A percentile compares a stretch with the other conserved stretches of the same genome.
Conservation (phyloP, 2,329 filamentous ascomycete species). For the Beauveria rudraprayagi region DNA sequence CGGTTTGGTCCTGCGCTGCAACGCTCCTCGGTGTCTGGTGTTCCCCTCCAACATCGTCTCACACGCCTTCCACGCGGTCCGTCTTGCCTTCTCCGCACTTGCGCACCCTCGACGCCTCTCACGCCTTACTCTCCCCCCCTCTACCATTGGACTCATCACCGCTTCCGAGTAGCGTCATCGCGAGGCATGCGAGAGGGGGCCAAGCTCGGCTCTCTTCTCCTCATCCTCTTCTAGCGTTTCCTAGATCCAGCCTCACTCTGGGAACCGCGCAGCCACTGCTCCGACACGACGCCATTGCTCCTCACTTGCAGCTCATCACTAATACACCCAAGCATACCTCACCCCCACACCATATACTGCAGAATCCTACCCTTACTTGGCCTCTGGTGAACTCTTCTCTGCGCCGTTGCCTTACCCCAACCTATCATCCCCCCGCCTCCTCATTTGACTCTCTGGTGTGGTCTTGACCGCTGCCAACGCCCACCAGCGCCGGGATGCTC, state of each 20-base stretch:
- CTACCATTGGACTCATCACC: slow-evolving; percentile 8
- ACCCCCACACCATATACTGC: slow-evolving; percentile 4
- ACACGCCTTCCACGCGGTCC: neutral
- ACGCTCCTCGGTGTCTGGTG: neutral
- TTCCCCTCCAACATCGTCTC: slow-evolving; percentile 1
- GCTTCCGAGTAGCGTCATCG: slow-evolving; percentile 3
- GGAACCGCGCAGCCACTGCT: neutral
- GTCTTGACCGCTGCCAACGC: neutral
- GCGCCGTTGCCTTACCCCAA: slow-evolving; percentile 3
- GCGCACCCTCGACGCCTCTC: slow-evolving; percentile 6
- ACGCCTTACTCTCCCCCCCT: neutral
- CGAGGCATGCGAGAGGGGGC: slow-evolving; percentile 6
- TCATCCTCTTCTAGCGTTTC: slow-evolving; percentile 11
- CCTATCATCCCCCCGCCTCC: neutral
- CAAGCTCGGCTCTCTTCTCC: slow-evolving; percentile 1
- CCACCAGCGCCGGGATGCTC: slow-evolving; percentile 35
- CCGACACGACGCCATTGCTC: neutral
- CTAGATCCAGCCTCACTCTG: neutral
- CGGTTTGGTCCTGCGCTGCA: slow-evolving; percentile 2
- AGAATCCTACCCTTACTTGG: neutral
- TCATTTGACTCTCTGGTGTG: neutral
- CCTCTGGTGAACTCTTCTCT: neutral
- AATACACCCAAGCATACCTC: neutral
- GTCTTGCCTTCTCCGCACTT: slow-evolving; percentile 2
- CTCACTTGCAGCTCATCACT: slow-evolving; percentile 8